Base-by-base conservation (phyloP, 1,284 basidiomycete species). In the Trametes sp. region DNA sequence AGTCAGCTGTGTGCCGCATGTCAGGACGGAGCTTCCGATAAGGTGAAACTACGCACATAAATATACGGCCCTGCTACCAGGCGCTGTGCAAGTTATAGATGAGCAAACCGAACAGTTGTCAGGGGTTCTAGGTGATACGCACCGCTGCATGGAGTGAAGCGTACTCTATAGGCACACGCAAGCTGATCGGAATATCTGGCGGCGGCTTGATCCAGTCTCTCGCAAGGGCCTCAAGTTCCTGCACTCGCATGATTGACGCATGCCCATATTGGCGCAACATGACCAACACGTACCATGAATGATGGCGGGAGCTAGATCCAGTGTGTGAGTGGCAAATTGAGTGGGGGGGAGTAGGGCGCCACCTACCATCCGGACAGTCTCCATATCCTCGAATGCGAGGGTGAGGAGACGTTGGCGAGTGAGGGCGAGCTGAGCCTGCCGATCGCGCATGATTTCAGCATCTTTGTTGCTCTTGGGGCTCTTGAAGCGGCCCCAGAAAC, bases 191-290 rank as follows among this genome's bases (percentile, higher is more conserved):
- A 41, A 85, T 87, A 73, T 89, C 90, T 58, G 90, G 89, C 19
- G 91, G 90, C 28, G 91, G 91, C 72, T 90, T 92, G 49, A 87
- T 86, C 92, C 92, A 94, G 62, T 92, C 89, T 71, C 88, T 81
- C n/a, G 90, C 92, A 46, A 89, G 80, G 28, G 81, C 83, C 68
- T 91, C 89, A 29, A 93, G 84, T 76, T 93, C 91, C 92, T 94
- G 68, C 46, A 7, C 16, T 7, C 16, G 13, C 23, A 44, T 41
- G 33, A 48, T 42, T 6, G 29, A 42, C n/a, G n/a, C 7, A 9
- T 28, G 5, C 2, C 29, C 11, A 29, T 1, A 24, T 11, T 14
- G 26, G 13, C n/a, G 10, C 33, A 28, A 26, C 31, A 13, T 10
- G 8, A 50, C 19, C 33, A 24, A 51, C 29, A 62, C 84, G 62